These are phyloP conservation scores for Turritis glabra DNA, from an alignment of 345 rosid genomes.

Conservation along the genomic window DNA sequence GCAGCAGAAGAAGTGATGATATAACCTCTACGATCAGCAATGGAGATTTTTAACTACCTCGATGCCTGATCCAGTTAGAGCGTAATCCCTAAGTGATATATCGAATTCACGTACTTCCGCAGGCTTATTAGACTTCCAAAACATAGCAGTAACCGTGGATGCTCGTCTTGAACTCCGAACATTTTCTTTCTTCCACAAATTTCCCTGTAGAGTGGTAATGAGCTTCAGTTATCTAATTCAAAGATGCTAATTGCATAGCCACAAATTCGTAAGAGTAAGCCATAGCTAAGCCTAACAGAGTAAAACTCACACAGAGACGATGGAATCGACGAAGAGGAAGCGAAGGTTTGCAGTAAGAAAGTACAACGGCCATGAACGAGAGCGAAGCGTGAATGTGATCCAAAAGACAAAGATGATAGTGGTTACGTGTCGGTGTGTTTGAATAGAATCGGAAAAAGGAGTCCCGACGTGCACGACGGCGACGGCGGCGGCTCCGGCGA, in stretches of 20 bases:
- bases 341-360: constrained; percentile 54
- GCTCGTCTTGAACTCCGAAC: constrained; percentile 31
- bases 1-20: background rate
- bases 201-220: constrained; percentile 46
- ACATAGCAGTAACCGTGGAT: constrained; percentile 54
- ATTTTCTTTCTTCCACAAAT: constrained; percentile 29
- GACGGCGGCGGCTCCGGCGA: background rate
- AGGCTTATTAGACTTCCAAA: constrained; percentile 74
- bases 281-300: background rate
- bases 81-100: constrained; percentile 50
- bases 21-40: constrained; percentile 3
- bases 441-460: background rate
- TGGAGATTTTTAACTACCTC: constrained; percentile 53
- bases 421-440: background rate
- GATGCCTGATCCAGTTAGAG: constrained; percentile 49
- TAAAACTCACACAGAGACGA: constrained; percentile 39
- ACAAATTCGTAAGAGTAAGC: background rate
- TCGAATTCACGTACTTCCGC: constrained; percentile 47
- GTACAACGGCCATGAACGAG: constrained; percentile 50
- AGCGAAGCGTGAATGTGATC: no score
- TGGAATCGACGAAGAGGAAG: constrained; percentile 48
- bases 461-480: background rate
- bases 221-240: background rate
- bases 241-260: background rate
- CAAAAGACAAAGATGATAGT: background rate